Percentiles rank a stretch among this genome's conserved stretches.
Conservation (phyloP, 2,329 filamentous ascomycete genomes). For the Pleoardoris graminearum region DNA sequence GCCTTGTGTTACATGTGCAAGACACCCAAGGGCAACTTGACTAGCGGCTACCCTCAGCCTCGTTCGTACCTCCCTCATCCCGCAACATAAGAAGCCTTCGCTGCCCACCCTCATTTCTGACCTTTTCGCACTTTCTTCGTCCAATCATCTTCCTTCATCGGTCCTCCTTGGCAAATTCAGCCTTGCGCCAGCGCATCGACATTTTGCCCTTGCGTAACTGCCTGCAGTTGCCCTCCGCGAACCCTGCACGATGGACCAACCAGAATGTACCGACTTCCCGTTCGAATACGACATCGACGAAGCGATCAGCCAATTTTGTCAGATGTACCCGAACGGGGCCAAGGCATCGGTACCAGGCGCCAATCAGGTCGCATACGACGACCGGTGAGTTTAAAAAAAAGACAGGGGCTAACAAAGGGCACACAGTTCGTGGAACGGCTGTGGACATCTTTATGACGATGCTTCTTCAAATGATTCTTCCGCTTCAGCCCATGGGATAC, state of each 20-base stretch:
- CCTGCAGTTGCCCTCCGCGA: constrained; percentile 1
- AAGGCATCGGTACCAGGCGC: not conserved
- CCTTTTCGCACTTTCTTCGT: constrained; percentile 3
- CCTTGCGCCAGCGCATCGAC: constrained; percentile 7
- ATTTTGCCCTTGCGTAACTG: constrained; percentile 2
- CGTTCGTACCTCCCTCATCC: not conserved
- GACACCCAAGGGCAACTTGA: too few species aligned
- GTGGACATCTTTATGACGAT: too few species aligned
- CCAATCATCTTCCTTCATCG: constrained; percentile 11
- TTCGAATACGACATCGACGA: constrained; percentile 11
- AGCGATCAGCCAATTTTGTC: constrained; percentile 2
- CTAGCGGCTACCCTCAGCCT: too few species aligned
- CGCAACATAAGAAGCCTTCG: constrained; percentile 7
- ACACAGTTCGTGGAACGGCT: not conserved
- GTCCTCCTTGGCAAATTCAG: constrained; percentile 20
- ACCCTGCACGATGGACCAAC: constrained; percentile 17
- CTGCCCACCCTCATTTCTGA: constrained; percentile 7
- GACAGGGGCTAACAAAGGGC: constrained; percentile 25
- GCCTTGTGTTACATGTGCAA: too few species aligned
- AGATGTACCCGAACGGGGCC: constrained; percentile 3
- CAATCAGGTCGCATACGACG: constrained; percentile 6
- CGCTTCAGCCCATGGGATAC: not conserved
- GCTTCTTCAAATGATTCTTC: not conserved
- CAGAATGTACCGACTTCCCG: not conserved
- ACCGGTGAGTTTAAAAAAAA: constrained; percentile 22